Evolutionary conservation across 257 asterid species (phyloP).

Genomic region (Anisodus tanguticus): DNA sequence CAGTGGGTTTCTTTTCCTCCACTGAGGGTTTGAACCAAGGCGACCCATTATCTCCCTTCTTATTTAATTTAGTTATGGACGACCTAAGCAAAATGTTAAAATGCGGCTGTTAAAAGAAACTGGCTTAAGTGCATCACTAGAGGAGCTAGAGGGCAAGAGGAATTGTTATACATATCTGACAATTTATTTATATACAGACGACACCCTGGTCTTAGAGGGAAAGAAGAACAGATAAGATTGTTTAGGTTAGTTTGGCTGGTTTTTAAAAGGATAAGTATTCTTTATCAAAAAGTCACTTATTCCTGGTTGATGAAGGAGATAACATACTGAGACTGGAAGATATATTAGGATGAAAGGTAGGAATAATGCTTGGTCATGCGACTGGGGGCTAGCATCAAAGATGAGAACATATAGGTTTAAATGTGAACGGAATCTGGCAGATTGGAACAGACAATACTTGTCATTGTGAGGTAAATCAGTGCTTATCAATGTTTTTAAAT

Average conservation of each 20-base stretch:
- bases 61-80: not conserved
- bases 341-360: not conserved
- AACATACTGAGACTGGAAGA: not conserved
- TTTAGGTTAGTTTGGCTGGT: too few relatives aligned
- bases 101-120: not conserved
- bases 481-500: not conserved
- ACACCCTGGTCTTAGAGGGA: not conserved
- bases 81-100: not conserved
- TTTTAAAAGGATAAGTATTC: too few relatives aligned
- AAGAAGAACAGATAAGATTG: not conserved
- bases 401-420: not conserved
- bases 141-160: not conserved
- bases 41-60: not conserved
- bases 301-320: not conserved
- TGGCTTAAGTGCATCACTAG: not conserved
- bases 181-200: not conserved
- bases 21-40: conserved; percentile 1
- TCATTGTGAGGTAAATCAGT: not conserved
- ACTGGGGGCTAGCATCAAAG: not conserved
- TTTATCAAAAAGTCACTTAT: not conserved
- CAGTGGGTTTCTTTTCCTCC: not conserved
- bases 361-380: not conserved
- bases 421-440: conserved; percentile 3
- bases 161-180: not conserved
- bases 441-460: not conserved